Evolutionary conservation across 2,329 filamentous ascomycete species (phyloP), one percentile per base, ranked within the genome.

Genomic region (Ustulina deusta): DNA sequence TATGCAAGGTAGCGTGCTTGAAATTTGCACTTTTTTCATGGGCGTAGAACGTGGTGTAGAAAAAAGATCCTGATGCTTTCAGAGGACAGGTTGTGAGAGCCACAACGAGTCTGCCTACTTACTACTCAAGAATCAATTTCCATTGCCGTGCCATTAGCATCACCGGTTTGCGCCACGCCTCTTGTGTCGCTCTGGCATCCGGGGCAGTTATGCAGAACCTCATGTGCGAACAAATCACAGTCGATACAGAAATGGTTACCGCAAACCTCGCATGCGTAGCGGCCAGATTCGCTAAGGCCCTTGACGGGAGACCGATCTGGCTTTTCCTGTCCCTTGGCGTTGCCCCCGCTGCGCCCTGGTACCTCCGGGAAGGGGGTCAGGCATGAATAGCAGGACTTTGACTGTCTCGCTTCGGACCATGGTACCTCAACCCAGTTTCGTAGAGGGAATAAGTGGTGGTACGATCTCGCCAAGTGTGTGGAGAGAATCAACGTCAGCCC

Each of bases 181-280:
- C 82, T 75, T 3, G 80, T 81, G 64, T 83, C 83, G 75, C 86
- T 87, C 79, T 89, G 91, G 79, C 96, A 99, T 0, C 95, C 95
- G 0, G 96, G 94, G 76, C 96, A 99, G 80, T 98, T 98, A 78
- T 99, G 95, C 59, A 97, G 87, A 13, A 97, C 89, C 81, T 97
- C 94, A 78, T 99, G 96, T 27, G 93, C 92, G 81, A 96, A 97
- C 27, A 97, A 89, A 79, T 99, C 96, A 79, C 96, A 99, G 79
- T 99, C 96, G 72, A 99, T 97, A 83, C 96, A 99, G 78, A 98
- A 99, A 81, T 98, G 95, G 67, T 92, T 90, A 2, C 86, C 81
- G 79, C 96, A 99, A n/a, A 91, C 90, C 73, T 91, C 88, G 78
- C 96, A 99, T 66, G 92, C 93, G 78, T 99, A 99, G 59, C 96